Evolutionary conservation across 2,329 filamentous ascomycete species (phyloP).

Genomic region (Talaromyces sp.): DNA sequence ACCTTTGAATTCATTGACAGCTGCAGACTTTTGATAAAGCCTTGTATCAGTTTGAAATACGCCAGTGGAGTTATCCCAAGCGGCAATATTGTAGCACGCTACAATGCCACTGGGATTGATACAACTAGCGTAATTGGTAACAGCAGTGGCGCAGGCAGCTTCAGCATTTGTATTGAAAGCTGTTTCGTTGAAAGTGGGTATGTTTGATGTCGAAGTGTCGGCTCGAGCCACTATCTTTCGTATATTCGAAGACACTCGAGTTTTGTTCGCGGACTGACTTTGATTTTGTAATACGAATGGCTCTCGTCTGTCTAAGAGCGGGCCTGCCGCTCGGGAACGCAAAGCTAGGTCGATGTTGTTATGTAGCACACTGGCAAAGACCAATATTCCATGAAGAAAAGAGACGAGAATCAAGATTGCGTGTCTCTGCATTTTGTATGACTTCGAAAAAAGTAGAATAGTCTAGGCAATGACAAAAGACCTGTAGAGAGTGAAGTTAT

Average conservation of each 20-base stretch:
- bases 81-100: conserved; percentile 76
- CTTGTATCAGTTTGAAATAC: conserved; percentile 72
- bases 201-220: background rate
- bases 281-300: background rate
- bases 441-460: background rate
- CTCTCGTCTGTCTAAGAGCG: background rate
- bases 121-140: conserved; percentile 47
- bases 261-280: background rate
- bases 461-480: background rate
- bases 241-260: background rate
- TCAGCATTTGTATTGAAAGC: conserved; percentile 38
- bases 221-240: background rate
- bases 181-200: conserved; percentile 14
- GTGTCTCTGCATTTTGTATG: conserved; percentile 1
- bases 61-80: conserved; percentile 58
- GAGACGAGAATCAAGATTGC: background rate
- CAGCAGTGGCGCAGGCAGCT: conserved; percentile 53
- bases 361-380: background rate
- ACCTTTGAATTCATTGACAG: conserved; percentile 44
- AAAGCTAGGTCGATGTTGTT: conserved; percentile 2
- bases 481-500: background rate
- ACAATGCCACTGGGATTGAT: conserved; percentile 71
- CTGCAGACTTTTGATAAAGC: conserved; percentile 62
- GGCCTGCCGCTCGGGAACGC: background rate
- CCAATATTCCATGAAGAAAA: conserved; percentile 1